Base-by-base conservation (phyloP, 2,329 filamentous ascomycete species). In the Nigrograna mackinnonii region DNA sequence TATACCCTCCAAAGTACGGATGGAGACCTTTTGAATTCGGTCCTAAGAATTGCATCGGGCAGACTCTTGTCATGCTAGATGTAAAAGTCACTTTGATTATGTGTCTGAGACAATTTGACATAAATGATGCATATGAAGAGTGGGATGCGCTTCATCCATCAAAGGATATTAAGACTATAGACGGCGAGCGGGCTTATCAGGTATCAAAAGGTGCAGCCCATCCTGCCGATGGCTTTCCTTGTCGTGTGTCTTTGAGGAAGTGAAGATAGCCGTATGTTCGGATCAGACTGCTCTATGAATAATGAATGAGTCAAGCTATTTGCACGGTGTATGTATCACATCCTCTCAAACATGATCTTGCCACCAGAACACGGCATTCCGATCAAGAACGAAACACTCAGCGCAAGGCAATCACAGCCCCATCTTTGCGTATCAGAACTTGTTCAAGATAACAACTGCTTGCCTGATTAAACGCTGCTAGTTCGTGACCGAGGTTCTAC, bases 11-110 rank as follows among this genome's bases (percentile, higher is more conserved):
- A 5, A 39, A 38, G 13, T 45, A 39, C 14, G 57, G 51, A 9
- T 70, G 50, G 46, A 49, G 64, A 18, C 52, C 68, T 1, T 74
- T 74, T 43, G 66, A 71, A 33, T 45, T 54, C 4, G 71, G 71
- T 1, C 57, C 58, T 2, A 48, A 69, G 4, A 56, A 54, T 4
- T 74, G 71, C 39, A 57, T 69, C 14, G 69, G 69, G 0, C 63
- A 70, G 51, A 60, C 62, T 16, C 47, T 74, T 21, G 69, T 67
- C 0, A 51, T 60, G 47, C 49, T 62, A 11, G 66, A 72, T 47
- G 39, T 72, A 17, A 64, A 60, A 38, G 45, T 68, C 9, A 51
- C 39, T 1, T 39, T 65, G 4, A 54, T 49, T 5, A 44, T 61
- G 26, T 54, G 50, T 6, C 32, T 47, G 14, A 35, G 58, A n/a